These are phyloP conservation scores for Micractinium conductrix DNA, from an alignment of 139 green algal genomes.

Conservation along the genomic window DNA sequence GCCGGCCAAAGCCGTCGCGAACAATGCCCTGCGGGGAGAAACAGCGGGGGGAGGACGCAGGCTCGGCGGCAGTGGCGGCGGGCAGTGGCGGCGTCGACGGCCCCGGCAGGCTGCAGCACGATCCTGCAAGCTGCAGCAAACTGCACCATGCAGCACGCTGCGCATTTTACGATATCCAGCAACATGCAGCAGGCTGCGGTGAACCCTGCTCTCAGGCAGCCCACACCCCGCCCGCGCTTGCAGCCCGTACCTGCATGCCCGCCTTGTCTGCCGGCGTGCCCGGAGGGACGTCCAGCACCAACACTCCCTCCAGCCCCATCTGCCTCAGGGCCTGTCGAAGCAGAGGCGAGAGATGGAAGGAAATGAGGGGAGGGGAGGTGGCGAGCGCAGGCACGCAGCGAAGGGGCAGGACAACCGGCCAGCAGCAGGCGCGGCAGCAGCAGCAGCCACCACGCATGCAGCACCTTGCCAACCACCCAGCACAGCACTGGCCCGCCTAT, in stretches of 20 bases:
- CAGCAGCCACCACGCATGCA: background rate
- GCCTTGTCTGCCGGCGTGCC: conserved; percentile 76
- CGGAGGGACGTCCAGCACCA: conserved; percentile 60
- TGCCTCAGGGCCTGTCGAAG: conserved; percentile 52
- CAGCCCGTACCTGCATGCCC: conserved; percentile 44
- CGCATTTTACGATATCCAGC: too few species aligned
- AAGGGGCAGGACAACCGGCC: too few species aligned
- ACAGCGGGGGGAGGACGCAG: background rate
- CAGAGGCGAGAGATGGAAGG: too few species aligned
- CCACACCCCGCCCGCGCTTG: too few species aligned
- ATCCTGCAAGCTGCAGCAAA: too few species aligned
- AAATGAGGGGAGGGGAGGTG: too few species aligned
- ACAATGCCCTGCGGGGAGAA: conserved; percentile 23
- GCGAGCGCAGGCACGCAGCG: too few species aligned
- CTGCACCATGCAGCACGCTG: too few species aligned
- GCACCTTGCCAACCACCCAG: too few species aligned
- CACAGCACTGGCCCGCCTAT: too few species aligned
- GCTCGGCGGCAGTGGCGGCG: background rate
- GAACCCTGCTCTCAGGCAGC: too few species aligned
- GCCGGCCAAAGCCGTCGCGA: conserved; percentile 46
- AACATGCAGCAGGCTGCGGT: too few species aligned
- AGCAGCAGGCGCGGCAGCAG: background rate
- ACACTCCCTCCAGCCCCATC: conserved; percentile 54
- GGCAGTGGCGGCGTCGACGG: background rate
- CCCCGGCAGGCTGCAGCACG: background rate